These are phyloP conservation scores for Thalassiosira profunda DNA, from an alignment of 108 stramenopile species.

Conservation along the genomic window DNA sequence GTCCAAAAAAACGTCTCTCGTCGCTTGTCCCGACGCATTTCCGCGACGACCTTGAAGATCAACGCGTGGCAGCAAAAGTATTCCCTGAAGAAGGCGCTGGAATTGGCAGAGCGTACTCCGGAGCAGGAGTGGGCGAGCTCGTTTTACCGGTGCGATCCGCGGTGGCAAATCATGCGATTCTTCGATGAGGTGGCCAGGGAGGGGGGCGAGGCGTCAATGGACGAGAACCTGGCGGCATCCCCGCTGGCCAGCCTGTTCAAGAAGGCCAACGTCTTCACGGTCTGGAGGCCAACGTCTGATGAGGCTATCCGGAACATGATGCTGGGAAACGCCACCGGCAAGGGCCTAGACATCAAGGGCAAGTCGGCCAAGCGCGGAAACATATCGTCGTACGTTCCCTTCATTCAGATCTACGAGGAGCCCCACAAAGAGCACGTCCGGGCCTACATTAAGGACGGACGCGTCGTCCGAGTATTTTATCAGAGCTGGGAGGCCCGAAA, in stretches of 20 bases:
- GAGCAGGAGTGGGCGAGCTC: conserved; percentile 41
- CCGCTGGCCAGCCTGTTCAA: conserved; percentile 27
- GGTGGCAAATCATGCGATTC: conserved; percentile 60
- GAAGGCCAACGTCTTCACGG: conserved; percentile 60
- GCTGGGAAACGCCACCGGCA: conserved; percentile 67
- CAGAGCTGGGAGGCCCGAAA: conserved; percentile 17
- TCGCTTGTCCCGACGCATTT: not conserved
- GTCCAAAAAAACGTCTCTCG: not conserved
- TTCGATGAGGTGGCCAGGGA: conserved; percentile 67
- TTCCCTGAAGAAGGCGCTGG: conserved; percentile 9
- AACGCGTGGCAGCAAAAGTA: conserved; percentile 31
- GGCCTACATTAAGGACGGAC: conserved; percentile 19
- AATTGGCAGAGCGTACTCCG: conserved; percentile 22
- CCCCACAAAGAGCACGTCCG: conserved; percentile 47
- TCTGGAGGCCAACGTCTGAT: conserved; percentile 72
- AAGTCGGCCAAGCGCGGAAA: conserved; percentile 72
- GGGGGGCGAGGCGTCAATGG: conserved; percentile 43
- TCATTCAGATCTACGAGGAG: conserved; percentile 72
- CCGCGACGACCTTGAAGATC: conserved; percentile 3
- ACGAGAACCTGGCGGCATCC: conserved; percentile 25
- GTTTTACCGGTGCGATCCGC: conserved; percentile 59
- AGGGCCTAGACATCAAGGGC: conserved; percentile 82
- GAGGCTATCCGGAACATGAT: conserved; percentile 82
- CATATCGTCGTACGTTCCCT: conserved; percentile 68
- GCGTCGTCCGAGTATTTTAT: conserved; percentile 36